Base-by-base conservation (phyloP, 1,139 yeast species). In the Candida glucosophila region DNA sequence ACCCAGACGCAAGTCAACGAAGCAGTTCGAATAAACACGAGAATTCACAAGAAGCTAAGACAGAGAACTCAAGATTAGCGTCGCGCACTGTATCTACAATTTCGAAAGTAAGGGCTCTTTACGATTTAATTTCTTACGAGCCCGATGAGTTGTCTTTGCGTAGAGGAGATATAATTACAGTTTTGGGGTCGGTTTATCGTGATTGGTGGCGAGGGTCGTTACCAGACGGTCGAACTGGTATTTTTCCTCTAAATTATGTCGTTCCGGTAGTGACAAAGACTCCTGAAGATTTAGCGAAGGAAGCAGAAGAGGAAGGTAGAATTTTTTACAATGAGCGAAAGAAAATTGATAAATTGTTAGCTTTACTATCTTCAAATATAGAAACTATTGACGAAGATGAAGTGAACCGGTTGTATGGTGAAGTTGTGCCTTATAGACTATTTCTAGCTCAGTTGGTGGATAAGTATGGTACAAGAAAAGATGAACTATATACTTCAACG, bases 141-240 rank as follows among this genome's bases (percentile, higher is more conserved):
- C 73, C 72, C 2, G 86, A 77, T 35, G 86, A 80, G 33, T 54
- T 80, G 14, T 74, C 85, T 1, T 79, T 80, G 47, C 62, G 73
- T 24, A 77, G 75, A 40, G 88, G 85, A 13, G 92, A 80, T 44
- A 61, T 77, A 3, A 88, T 90, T 25, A 78, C 80, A 1, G 95
- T 90, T 1, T 67, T 88, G 25, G 97, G 86, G 43, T 71, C 82
- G 11, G 94, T 82, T 5, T 86, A 86, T 51, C 68, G 85, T 34
- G 97, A 90, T 48, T 90, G 98, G 98, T 83, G 96, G 81, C 68
- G 85, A 39, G 98, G 98, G 4, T 73, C 90, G 4, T 56, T 88
- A 27, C 53, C 67, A 4, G 67, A 72, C 30, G 96, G 96, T 0
- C 67, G 67, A 30, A 64, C 75, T 23, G 98, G 98, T 15, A 79